Evolutionary conservation across 495 filamentous ascomycete genomes (phyloP), one percentile per base, ranked within the genome.

Genomic region (Penicillium goetzii): DNA sequence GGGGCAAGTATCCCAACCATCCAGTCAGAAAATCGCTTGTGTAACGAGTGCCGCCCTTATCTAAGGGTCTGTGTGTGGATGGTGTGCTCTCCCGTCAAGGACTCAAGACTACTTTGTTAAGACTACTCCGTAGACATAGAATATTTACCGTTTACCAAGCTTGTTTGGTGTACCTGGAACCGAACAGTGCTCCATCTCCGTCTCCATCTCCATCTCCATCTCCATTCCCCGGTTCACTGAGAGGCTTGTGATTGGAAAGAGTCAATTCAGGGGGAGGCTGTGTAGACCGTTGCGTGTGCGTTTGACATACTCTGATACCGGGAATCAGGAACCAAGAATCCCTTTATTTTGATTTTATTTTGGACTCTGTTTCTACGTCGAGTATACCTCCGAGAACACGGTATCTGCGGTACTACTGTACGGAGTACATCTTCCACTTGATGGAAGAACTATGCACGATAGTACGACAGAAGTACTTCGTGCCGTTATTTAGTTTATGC

Each of bases 181-280:
- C 59, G 34, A 59, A 50, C 41, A 12, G 19, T 45, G 34, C 40
- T 23, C 32, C 6, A 49, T 32, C 59, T 59, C 52, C 56, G 61
- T 58, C 59, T 59, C 56, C 56, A 63, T 32, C 59, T 59, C 52
- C 56, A 63, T 58, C 59, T 59, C 56, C 56, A 63, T 58, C 57
- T 59, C 61, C 68, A 73, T 71, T 69, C 68, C 59, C 51, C 47
- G 60, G 60, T 68, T 32, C 45, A 28, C 26, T 14, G n/a, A 49
- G 17, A 17, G 38, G 41, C 19, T 28, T 57, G 52, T 51, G 67
- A 49, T 52, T 56, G 21, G 38, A 21, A 40, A 47, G 43, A 23
- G 38, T 55, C 36, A 59, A 68, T 69, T 71, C 70, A 73, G 70
- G 70, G 70, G 70, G 70, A 73, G 70, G 70, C 70, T 71, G 70